These are phyloP conservation scores for Salix dunnii DNA, from an alignment of 345 rosid species.

Conservation along the genomic window DNA sequence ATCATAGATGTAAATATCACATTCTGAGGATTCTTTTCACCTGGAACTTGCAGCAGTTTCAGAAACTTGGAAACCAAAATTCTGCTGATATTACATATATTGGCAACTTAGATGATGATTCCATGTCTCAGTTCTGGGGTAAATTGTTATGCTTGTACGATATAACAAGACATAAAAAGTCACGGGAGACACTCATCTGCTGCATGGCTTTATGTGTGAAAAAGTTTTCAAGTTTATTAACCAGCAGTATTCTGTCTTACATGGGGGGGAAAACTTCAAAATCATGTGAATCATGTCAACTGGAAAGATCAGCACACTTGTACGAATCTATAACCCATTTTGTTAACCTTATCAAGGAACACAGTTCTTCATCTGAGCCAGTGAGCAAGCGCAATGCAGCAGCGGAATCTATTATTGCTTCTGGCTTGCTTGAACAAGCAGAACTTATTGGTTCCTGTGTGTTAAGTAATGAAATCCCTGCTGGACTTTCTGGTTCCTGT, in stretches of 20 bases:
- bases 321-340: slow-evolving; percentile 52
- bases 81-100: slow-evolving; percentile 37
- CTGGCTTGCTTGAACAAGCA: slow-evolving; percentile 83
- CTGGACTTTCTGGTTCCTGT: slow-evolving; percentile 21
- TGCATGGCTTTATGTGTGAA: slow-evolving; percentile 82
- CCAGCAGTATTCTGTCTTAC: slow-evolving; percentile 25
- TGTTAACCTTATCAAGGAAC: slow-evolving; percentile 55
- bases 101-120: slow-evolving; percentile 55
- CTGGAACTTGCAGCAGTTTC: slow-evolving; percentile 73
- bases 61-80: slow-evolving; percentile 26
- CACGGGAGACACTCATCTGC: slow-evolving; percentile 61
- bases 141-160: slow-evolving; percentile 50
- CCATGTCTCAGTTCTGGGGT: slow-evolving; percentile 60
- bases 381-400: slow-evolving; percentile 77
- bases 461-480: slow-evolving; percentile 29
- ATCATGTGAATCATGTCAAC: slow-evolving; percentile 22
- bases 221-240: slow-evolving; percentile 41
- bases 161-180: slow-evolving; percentile 57
- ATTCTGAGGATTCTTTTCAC: slow-evolving; percentile 69
- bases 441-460: slow-evolving; percentile 53
- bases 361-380: slow-evolving; percentile 72
- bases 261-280: slow-evolving; percentile 15
- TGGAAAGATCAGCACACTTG: slow-evolving; percentile 32
- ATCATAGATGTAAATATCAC: slow-evolving; percentile 66
- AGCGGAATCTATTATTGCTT: slow-evolving; percentile 77